Percentiles rank a stretch among this genome's conserved stretches.
These are phyloP conservation scores for Globisporangium viniferum DNA, from an alignment of 352 stramenopile species.

Conservation along the genomic window DNA sequence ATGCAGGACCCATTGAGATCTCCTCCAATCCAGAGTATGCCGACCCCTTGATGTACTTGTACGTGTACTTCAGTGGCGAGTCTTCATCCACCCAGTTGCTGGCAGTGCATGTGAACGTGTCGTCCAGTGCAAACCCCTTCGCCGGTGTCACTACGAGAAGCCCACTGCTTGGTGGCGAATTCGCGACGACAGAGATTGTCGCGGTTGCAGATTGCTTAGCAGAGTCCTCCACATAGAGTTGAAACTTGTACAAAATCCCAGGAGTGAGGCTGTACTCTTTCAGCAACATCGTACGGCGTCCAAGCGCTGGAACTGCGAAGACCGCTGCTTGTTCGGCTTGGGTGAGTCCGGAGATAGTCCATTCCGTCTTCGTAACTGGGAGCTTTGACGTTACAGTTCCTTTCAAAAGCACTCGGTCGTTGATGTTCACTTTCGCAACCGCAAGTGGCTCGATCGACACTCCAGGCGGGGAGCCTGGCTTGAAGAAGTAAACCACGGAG, in stretches of 20 bases:
- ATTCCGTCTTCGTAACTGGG: constrained; percentile 37
- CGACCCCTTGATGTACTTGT: constrained; percentile 65
- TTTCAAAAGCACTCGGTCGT: constrained; percentile 54
- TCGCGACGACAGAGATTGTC: constrained; percentile 42
- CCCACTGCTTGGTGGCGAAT: constrained; percentile 52
- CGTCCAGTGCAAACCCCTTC: constrained; percentile 45
- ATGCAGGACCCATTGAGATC: constrained; percentile 49
- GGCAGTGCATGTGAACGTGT: constrained; percentile 45
- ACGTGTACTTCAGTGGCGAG: constrained; percentile 61
- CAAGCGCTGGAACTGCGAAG: constrained; percentile 37
- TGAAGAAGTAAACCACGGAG: constrained; percentile 43
- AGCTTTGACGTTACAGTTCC: constrained; percentile 45
- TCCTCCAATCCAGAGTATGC: constrained; percentile 45
- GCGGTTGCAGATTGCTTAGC: constrained; percentile 35
- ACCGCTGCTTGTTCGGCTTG: constrained; percentile 25
- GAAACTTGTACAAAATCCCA: constrained; percentile 46
- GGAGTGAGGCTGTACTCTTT: constrained; percentile 38
- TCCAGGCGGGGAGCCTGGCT: constrained; percentile 42
- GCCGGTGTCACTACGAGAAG: constrained; percentile 36
- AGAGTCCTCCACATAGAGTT: constrained; percentile 44
- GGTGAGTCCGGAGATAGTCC: constrained; percentile 37
- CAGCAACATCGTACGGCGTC: constrained; percentile 48
- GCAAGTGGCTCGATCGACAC: constrained; percentile 50
- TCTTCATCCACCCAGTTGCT: constrained; percentile 71
- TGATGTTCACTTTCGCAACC: constrained; percentile 47